Percentiles rank a stretch among this genome's conserved stretches.
Conservation (phyloP, 2,329 filamentous ascomycete genomes). For the Botrytis pseudocinerea region DNA sequence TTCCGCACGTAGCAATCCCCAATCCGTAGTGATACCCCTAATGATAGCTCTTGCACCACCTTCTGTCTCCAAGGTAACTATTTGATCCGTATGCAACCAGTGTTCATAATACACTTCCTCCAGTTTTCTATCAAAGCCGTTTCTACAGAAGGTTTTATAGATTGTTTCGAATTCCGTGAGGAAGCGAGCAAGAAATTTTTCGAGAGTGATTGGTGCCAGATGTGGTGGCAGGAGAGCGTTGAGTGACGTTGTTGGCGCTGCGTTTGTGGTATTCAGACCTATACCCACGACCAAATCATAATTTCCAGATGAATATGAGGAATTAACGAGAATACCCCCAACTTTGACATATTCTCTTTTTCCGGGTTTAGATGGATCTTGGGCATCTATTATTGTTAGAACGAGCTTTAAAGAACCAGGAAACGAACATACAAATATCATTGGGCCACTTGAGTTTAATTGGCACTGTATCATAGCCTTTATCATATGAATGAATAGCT, state of each 20-base stretch:
- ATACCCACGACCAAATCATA: constrained; percentile 87
- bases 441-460: constrained; percentile 97
- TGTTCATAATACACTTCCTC: constrained; percentile 75
- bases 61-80: constrained; percentile 75
- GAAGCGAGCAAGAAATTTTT: constrained; percentile 79
- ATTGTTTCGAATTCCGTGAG: constrained; percentile 75
- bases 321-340: constrained; percentile 89
- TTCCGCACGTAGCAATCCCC: constrained; percentile 82
- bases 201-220: constrained; percentile 63
- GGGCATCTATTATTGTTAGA: constrained; percentile 52
- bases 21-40: constrained; percentile 86
- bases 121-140: constrained; percentile 72
- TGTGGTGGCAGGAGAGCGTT: constrained; percentile 64
- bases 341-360: constrained; percentile 75
- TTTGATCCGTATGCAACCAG: constrained; percentile 81
- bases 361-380: constrained; percentile 58
- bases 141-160: constrained; percentile 71
- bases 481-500: constrained; percentile 77
- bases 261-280: constrained; percentile 83
- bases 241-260: constrained; percentile 82
- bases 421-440: constrained; percentile 68
- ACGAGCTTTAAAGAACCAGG: neutral
- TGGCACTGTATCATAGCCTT: constrained; percentile 71
- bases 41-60: constrained; percentile 74
- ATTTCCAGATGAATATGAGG: constrained; percentile 70